A percentile compares a stretch with the other conserved stretches of the same genome.
Evolutionary conservation across 1,284 basidiomycete genomes (phyloP).

Genomic region (Cerioporus squamosus): DNA sequence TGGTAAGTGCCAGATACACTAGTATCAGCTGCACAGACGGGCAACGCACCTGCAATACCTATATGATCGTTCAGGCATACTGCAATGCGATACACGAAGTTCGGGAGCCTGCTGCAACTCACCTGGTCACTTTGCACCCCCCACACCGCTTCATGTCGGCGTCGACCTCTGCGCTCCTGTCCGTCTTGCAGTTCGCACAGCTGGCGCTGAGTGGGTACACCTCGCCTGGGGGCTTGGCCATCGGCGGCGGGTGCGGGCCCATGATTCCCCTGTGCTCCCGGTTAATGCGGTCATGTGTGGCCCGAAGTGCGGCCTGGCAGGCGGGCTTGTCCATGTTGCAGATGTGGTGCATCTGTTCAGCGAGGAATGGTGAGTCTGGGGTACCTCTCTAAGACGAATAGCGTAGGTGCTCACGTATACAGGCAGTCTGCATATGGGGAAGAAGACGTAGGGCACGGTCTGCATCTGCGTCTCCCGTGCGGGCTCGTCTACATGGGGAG

Average conservation of each 20-base stretch:
- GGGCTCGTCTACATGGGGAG: not conserved
- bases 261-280: conserved; percentile 9
- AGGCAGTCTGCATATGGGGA: conserved; percentile 8
- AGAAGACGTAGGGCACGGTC: conserved; percentile 7
- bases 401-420: conserved; percentile 10
- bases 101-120: not conserved
- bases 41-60: conserved; percentile 19
- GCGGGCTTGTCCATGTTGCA: conserved; percentile 12
- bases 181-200: conserved; percentile 14
- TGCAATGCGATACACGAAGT: no score
- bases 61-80: not conserved
- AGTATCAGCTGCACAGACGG: no score
- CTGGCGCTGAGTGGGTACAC: conserved; percentile 14
- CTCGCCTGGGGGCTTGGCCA: conserved; percentile 4
- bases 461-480: conserved; percentile 17
- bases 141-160: conserved; percentile 11
- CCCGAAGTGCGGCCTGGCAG: conserved; percentile 3
- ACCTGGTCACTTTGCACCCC: conserved; percentile 18
- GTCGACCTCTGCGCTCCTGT: conserved; percentile 1
- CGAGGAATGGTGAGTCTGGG: no score
- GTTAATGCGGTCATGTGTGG: conserved; percentile 8
- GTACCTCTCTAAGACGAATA: no score
- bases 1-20: no score
- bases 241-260: conserved; percentile 9
- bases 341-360: conserved; percentile 13